Evolutionary conservation across 768 basidiomycete genomes (phyloP).

Genomic region (Xerocomellus amylosporus): DNA sequence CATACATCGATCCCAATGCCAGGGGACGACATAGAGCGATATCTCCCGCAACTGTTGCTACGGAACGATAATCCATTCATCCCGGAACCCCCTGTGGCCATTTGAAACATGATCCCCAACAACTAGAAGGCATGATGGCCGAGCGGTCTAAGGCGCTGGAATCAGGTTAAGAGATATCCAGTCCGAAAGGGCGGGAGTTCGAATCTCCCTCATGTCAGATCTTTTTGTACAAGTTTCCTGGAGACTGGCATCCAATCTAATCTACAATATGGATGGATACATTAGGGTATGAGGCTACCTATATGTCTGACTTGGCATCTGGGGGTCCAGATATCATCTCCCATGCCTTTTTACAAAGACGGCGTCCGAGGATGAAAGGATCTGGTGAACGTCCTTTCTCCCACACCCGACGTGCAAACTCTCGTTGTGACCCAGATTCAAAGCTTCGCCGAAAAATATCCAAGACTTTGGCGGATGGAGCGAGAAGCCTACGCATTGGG

Average conservation of each 20-base stretch:
- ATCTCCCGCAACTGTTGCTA: too few relatives aligned
- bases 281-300: constrained; percentile 25
- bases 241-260: not conserved
- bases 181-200: constrained; percentile 37
- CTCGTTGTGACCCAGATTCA: constrained; percentile 53
- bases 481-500: constrained; percentile 52
- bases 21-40: too few relatives aligned
- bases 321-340: constrained; percentile 34
- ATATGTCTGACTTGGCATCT: constrained; percentile 27
- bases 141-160: constrained; percentile 63
- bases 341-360: constrained; percentile 40
- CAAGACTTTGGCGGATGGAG: constrained; percentile 53
- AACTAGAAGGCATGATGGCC: constrained; percentile 41
- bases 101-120: too few relatives aligned
- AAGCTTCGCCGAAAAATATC: constrained; percentile 52
- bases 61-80: too few relatives aligned
- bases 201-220: constrained; percentile 34
- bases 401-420: constrained; percentile 57
- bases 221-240: not conserved
- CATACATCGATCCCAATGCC: too few relatives aligned
- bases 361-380: constrained; percentile 47
- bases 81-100: too few relatives aligned
- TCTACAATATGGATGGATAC: constrained; percentile 5
- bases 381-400: constrained; percentile 64
- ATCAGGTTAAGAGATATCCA: constrained; percentile 36